A percentile compares a stretch with the other conserved stretches of the same genome.
phyloP scores from a whole-genome alignment of 2,329 filamentous ascomycete genomes.

The Ceratocystis smalleyi region DNA sequence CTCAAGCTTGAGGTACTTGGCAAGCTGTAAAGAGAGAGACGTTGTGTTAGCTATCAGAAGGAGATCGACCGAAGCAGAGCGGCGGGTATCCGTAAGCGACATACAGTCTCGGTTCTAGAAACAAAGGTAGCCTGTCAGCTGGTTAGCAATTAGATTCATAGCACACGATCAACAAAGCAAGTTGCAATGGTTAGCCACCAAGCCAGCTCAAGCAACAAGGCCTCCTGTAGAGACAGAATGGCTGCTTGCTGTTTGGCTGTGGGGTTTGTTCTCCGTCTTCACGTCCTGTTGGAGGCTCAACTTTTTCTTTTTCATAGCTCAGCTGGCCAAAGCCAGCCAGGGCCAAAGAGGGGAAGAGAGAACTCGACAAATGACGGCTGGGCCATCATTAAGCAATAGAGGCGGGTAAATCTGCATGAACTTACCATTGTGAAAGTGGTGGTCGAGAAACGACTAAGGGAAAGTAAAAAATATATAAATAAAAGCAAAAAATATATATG shows the following conservation, averaged over 20 bases:
- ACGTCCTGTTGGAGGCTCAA: conserved; percentile 7
- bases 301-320: background rate
- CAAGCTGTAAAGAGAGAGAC: conserved; percentile 42
- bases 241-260: background rate
- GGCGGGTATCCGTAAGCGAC: background rate
- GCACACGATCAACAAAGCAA: background rate
- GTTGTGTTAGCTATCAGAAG: conserved; percentile 2
- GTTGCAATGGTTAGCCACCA: background rate
- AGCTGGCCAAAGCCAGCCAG: background rate
- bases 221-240: background rate
- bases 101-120: conserved; percentile 15
- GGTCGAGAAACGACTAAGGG: conserved; percentile 7
- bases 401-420: background rate
- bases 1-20: conserved; percentile 81
- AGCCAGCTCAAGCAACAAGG: background rate
- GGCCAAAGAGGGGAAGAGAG: background rate
- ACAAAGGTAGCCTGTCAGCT: conserved; percentile 10
- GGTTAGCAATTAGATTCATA: conserved; percentile 10
- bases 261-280: background rate
- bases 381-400: background rate
- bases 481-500: conserved; percentile 5
- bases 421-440: conserved; percentile 13
- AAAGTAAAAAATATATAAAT: conserved; percentile 9
- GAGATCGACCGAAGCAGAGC: background rate
- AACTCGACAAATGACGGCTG: conserved; percentile 1